Conservation (phyloP, 371 early-diverging fungal genomes). For the Mortierella sp. region DNA sequence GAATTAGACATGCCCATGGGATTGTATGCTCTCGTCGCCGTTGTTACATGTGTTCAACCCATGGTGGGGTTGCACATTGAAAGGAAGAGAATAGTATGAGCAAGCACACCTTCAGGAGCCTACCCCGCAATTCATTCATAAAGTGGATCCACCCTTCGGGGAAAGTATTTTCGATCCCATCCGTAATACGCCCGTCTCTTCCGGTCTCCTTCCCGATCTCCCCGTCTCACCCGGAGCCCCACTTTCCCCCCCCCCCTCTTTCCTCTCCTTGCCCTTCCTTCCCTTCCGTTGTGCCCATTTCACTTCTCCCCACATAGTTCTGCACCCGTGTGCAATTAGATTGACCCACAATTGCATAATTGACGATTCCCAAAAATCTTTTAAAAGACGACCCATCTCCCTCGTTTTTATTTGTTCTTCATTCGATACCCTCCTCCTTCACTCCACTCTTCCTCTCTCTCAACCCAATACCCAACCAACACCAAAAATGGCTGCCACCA, state of each 20-base stretch:
- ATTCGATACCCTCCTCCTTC: conserved; percentile 7
- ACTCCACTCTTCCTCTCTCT: neutral
- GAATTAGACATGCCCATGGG: too few relatives aligned
- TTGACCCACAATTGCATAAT: neutral
- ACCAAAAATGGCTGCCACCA: conserved; percentile 10
- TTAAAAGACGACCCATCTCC: neutral
- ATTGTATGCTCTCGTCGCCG: too few relatives aligned
- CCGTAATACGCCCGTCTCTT: neutral
- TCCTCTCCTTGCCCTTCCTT: too few relatives aligned
- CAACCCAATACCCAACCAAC: neutral
- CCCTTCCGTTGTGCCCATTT: too few relatives aligned
- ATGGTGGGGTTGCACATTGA: too few relatives aligned
- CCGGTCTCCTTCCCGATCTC: neutral
- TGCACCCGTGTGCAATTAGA: neutral
- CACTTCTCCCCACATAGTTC: neutral
- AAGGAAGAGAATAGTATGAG: too few relatives aligned
- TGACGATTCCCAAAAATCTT: neutral
- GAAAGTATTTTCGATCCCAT: neutral
- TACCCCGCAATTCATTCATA: neutral
- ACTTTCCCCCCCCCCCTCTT: neutral
- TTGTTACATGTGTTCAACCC: too few relatives aligned
- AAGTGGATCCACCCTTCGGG: neutral
- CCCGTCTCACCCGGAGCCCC: conserved; percentile 7
- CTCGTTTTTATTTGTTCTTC: neutral
- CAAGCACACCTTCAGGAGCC: too few relatives aligned